A percentile compares a stretch with the other conserved stretches of the same genome.
Evolutionary conservation across 257 asterid genomes (phyloP).

Genomic region (Echium plantagineum): DNA sequence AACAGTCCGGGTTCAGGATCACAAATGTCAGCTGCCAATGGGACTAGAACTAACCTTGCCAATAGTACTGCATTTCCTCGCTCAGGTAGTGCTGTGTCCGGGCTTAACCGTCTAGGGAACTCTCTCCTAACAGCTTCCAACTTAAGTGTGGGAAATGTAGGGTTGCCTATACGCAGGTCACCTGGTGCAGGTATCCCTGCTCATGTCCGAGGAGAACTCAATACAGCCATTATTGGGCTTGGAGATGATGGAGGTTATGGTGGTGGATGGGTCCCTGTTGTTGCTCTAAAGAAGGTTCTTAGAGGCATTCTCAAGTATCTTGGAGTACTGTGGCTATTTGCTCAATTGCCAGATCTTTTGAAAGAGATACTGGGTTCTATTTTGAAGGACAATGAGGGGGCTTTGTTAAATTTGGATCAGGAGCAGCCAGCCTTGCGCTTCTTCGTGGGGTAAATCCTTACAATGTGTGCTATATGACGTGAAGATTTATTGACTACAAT

Average conservation of each 20-base stretch:
- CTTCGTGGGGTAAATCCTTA: constrained; percentile 78
- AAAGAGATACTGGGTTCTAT: constrained; percentile 97
- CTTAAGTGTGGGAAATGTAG: constrained; percentile 39
- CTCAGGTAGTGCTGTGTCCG: constrained; percentile 52
- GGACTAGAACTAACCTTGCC: constrained; percentile 49
- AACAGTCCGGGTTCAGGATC: constrained; percentile 41
- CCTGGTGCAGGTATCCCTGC: constrained; percentile 93
- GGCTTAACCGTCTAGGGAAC: constrained; percentile 65
- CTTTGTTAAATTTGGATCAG: constrained; percentile 89
- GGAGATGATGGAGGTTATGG: constrained; percentile 99
- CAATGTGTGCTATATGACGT: background rate
- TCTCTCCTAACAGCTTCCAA: constrained; percentile 51
- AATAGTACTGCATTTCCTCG: constrained; percentile 50
- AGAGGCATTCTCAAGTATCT: constrained; percentile 95
- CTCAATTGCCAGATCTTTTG: constrained; percentile 91
- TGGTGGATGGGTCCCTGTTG: constrained; percentile 99
- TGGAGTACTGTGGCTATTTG: constrained; percentile 97
- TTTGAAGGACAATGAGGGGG: constrained; percentile 92
- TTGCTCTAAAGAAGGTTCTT: constrained; percentile 93
- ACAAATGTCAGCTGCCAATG: constrained; percentile 48
- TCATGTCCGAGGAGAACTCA: constrained; percentile 89
- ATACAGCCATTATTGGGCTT: constrained; percentile 97
- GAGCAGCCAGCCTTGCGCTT: constrained; percentile 99
- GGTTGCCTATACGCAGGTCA: constrained; percentile 52
- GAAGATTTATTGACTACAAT: background rate